Conservation (phyloP, 495 filamentous ascomycete species). For the Xylaria grammica region DNA sequence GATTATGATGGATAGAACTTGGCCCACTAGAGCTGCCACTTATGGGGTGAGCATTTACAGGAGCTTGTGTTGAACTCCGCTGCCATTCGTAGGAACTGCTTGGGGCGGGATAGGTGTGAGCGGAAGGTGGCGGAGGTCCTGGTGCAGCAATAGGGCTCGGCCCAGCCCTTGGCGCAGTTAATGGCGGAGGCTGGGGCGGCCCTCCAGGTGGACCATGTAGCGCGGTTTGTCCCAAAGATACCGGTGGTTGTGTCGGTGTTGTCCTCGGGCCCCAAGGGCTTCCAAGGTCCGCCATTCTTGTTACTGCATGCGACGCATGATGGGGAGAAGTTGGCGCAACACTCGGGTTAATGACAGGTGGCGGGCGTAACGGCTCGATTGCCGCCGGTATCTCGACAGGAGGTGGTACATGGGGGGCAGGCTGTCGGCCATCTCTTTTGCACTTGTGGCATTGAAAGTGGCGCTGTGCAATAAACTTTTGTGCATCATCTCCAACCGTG, state of each 20-base stretch:
- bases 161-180: constrained; percentile 27
- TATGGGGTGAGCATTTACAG: constrained; percentile 45
- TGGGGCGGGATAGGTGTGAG: constrained; percentile 49
- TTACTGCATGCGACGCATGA: constrained; percentile 26
- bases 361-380: constrained; percentile 41
- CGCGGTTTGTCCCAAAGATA: constrained; percentile 23
- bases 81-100: constrained; percentile 43
- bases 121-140: constrained; percentile 31
- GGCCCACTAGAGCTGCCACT: constrained; percentile 42
- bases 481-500: constrained; percentile 45
- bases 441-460: constrained; percentile 63
- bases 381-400: constrained; percentile 40
- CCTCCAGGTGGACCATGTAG: constrained; percentile 28
- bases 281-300: constrained; percentile 30
- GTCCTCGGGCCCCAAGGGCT: constrained; percentile 30
- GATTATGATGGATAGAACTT: constrained; percentile 45
- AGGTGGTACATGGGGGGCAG: constrained; percentile 36
- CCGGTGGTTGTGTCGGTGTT: constrained; percentile 25
- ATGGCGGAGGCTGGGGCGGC: constrained; percentile 31
- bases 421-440: constrained; percentile 49
- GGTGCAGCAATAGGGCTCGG: constrained; percentile 37
- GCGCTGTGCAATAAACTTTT: constrained; percentile 56
- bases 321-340: constrained; percentile 24
- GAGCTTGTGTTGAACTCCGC: constrained; percentile 38
- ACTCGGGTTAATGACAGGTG: constrained; percentile 25